These are phyloP conservation scores for Zasmidium citrigriseum DNA, from an alignment of 2,329 filamentous ascomycete species.

Conservation along the genomic window DNA sequence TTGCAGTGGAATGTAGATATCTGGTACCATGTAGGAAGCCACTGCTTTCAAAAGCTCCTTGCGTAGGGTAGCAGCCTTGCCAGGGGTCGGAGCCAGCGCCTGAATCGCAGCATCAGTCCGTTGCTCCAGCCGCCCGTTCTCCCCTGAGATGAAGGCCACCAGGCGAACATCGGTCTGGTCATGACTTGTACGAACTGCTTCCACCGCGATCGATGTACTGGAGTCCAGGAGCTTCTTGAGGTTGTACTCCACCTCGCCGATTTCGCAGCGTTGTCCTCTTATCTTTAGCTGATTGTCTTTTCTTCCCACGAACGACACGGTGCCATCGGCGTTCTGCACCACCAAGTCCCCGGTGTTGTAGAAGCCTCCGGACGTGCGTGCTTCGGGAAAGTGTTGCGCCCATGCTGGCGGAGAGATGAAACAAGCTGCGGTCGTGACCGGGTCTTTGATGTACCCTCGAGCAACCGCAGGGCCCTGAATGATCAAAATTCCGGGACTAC, in stretches of 20 bases:
- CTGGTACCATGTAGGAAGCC: constrained; percentile 75
- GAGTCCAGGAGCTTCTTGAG: background rate
- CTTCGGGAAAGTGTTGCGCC: background rate
- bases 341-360: background rate
- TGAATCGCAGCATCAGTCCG: too few species aligned
- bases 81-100: too few species aligned
- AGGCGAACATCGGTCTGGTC: too few species aligned
- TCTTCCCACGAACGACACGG: constrained; percentile 44
- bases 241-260: constrained; percentile 50
- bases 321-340: background rate
- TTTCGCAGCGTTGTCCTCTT: constrained; percentile 64
- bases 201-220: background rate
- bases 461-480: constrained; percentile 47
- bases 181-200: background rate
- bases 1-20: constrained; percentile 67
- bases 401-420: constrained; percentile 27
- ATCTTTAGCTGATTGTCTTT: constrained; percentile 65
- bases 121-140: too few species aligned
- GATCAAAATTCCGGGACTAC: constrained; percentile 45
- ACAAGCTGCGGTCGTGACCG: constrained; percentile 27
- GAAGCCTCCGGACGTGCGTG: background rate
- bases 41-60: constrained; percentile 54
- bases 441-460: constrained; percentile 41
- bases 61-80: background rate
- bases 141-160: too few species aligned